phyloP scores from a whole-genome alignment of 2,329 filamentous ascomycete species.

The Sclerotinia spermophila region DNA sequence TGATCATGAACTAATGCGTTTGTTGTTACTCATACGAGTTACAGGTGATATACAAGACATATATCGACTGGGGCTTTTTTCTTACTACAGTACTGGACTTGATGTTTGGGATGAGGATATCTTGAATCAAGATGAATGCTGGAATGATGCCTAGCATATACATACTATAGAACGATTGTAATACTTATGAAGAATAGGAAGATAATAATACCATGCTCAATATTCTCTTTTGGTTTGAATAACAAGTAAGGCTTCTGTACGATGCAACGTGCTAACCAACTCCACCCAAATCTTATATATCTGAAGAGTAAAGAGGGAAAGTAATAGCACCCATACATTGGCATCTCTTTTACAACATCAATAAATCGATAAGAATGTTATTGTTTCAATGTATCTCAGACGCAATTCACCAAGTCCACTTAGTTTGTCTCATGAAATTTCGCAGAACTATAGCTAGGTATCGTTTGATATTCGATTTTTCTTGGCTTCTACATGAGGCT shows the following conservation, averaged over 20 bases:
- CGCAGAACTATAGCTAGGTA: not conserved
- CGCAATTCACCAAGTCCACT: too few relatives aligned
- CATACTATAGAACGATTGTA: conserved; percentile 14
- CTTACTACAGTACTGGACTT: not conserved
- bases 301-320: too few relatives aligned
- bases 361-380: too few relatives aligned
- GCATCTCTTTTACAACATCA: too few relatives aligned
- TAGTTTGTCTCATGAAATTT: too few relatives aligned
- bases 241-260: not conserved
- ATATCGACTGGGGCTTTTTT: not conserved
- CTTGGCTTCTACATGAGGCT: not conserved
- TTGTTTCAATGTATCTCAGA: too few relatives aligned
- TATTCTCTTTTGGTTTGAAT: not conserved
- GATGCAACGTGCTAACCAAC: not conserved
- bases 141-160: not conserved
- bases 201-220: not conserved
- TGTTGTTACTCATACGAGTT: not conserved
- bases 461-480: not conserved
- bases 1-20: not conserved
- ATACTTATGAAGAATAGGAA: conserved; percentile 16
- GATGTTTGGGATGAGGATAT: conserved; percentile 2
- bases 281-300: not conserved
- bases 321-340: too few relatives aligned
- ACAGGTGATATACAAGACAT: not conserved
- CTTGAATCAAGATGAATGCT: not conserved